Evolutionary conservation across 768 basidiomycete genomes (phyloP).

Genomic region (Candolleomyces eurysporus): DNA sequence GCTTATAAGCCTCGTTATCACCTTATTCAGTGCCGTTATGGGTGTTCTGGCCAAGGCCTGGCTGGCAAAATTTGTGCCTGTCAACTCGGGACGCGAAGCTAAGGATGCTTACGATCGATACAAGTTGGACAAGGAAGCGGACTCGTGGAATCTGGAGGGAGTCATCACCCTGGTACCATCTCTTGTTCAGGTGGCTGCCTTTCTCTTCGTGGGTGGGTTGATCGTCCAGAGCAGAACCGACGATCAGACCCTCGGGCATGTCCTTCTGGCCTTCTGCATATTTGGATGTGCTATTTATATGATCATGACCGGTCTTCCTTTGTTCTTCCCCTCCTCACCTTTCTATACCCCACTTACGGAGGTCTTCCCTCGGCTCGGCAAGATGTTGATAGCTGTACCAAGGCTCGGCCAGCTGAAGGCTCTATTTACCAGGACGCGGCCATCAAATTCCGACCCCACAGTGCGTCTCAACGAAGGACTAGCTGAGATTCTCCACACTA

Average conservation of each 20-base stretch:
- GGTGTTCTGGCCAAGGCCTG: slow-evolving; percentile 24
- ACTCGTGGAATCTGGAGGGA: slow-evolving; percentile 12
- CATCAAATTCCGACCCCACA: background rate
- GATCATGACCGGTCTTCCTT: background rate
- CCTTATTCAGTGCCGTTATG: slow-evolving; percentile 23
- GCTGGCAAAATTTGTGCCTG: slow-evolving; percentile 17
- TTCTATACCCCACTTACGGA: slow-evolving; percentile 6
- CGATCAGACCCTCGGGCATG: background rate
- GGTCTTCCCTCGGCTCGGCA: background rate
- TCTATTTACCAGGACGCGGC: no score
- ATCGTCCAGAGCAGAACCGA: slow-evolving; percentile 5
- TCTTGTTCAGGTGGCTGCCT: slow-evolving; percentile 15
- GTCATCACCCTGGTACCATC: slow-evolving; percentile 15
- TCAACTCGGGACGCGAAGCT: slow-evolving; percentile 12
- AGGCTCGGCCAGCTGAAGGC: background rate
- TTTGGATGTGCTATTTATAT: background rate
- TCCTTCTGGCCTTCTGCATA: background rate
- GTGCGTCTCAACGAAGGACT: background rate
- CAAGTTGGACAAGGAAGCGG: slow-evolving; percentile 14
- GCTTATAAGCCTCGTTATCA: slow-evolving; percentile 24
- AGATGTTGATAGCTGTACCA: no score
- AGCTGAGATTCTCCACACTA: background rate
- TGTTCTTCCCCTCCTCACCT: background rate
- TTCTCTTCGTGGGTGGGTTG: slow-evolving; percentile 18
- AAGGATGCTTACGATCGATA: slow-evolving; percentile 17